Evolutionary conservation across 495 filamentous ascomycete genomes (phyloP).

Genomic region (Letharia columbiana): DNA sequence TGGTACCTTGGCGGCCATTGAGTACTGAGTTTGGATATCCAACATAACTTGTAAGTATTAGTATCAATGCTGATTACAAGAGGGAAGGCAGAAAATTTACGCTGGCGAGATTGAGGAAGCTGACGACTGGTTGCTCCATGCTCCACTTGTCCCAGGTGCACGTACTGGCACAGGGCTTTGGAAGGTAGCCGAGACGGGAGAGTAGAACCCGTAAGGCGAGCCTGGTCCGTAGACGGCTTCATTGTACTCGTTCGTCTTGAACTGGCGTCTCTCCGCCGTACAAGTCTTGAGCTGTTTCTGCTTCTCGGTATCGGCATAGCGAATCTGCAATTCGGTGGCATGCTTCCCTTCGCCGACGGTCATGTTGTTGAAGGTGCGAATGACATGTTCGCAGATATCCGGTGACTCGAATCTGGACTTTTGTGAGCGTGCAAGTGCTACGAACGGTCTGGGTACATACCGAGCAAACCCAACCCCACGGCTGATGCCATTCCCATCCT

Average conservation of each 20-base stretch:
- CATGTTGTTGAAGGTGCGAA: slow-evolving; percentile 73
- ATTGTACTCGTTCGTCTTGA: slow-evolving; percentile 92
- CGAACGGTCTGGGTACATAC: slow-evolving; percentile 38
- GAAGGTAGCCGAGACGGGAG: slow-evolving; percentile 15
- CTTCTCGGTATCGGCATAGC: slow-evolving; percentile 90
- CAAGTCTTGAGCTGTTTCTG: slow-evolving; percentile 94
- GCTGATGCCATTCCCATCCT: slow-evolving; percentile 79
- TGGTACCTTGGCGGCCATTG: slow-evolving; percentile 15
- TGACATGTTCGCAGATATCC: slow-evolving; percentile 76
- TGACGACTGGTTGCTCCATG: slow-evolving; percentile 39
- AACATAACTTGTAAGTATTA: slow-evolving; percentile 14
- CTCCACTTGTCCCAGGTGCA: slow-evolving; percentile 29
- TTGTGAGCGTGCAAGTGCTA: slow-evolving; percentile 7
- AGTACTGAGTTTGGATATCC: slow-evolving; percentile 18
- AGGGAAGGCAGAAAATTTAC: slow-evolving; percentile 28
- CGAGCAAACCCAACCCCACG: slow-evolving; percentile 96
- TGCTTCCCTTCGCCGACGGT: slow-evolving; percentile 58
- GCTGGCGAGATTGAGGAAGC: slow-evolving; percentile 43
- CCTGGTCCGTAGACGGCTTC: slow-evolving; percentile 34
- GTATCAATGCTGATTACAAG: background rate
- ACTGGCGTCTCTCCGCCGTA: slow-evolving; percentile 84
- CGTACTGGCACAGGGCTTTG: slow-evolving; percentile 20
- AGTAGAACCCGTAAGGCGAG: slow-evolving; percentile 18
- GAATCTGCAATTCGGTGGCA: slow-evolving; percentile 75
- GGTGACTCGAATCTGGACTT: slow-evolving; percentile 68